Conservation (phyloP, 805 yeast genomes). For the Sungouiella thailandica region DNA sequence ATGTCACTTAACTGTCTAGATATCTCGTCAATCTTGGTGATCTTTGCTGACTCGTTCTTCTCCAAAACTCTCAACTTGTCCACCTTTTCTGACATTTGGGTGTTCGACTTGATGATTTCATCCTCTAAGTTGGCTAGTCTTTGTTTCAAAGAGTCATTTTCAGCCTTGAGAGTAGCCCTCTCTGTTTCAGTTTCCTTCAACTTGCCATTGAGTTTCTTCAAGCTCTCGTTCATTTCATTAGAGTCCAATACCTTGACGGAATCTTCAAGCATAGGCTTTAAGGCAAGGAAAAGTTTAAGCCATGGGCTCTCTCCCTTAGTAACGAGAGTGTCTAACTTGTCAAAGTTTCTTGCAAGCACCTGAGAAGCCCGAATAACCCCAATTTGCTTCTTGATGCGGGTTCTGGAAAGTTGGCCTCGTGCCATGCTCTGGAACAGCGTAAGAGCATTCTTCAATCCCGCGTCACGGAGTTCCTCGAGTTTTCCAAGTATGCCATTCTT, state of each 20-base stretch:
- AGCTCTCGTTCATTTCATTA: constrained; percentile 51
- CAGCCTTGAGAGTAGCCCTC: constrained; percentile 26
- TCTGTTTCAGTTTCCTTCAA: constrained; percentile 31
- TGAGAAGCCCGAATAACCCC: constrained; percentile 65
- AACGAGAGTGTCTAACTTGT: constrained; percentile 49
- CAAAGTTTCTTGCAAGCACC: constrained; percentile 58
- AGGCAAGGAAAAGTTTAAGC: constrained; percentile 65
- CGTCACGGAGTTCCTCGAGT: constrained; percentile 73
- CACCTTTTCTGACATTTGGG: constrained; percentile 43
- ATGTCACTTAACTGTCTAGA: constrained; percentile 25
- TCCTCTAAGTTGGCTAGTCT: constrained; percentile 29
- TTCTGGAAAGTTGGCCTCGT: constrained; percentile 62
- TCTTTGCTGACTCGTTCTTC: constrained; percentile 30
- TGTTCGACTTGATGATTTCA: constrained; percentile 24
- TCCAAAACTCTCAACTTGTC: constrained; percentile 39
- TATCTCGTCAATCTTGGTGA: constrained; percentile 24
- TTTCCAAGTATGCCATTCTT: constrained; percentile 74
- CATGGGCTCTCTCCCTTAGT: constrained; percentile 38
- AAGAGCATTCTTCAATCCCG: constrained; percentile 49
- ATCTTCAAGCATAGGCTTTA: constrained; percentile 73
- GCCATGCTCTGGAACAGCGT: constrained; percentile 58
- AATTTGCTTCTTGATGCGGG: constrained; percentile 42
- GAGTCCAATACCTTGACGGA: constrained; percentile 56
- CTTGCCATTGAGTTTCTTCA: constrained; percentile 45
- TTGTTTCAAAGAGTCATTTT: constrained; percentile 37